These are phyloP conservation scores for Komagataella pseudopastoris DNA, from an alignment of 805 yeast genomes.

Conservation along the genomic window DNA sequence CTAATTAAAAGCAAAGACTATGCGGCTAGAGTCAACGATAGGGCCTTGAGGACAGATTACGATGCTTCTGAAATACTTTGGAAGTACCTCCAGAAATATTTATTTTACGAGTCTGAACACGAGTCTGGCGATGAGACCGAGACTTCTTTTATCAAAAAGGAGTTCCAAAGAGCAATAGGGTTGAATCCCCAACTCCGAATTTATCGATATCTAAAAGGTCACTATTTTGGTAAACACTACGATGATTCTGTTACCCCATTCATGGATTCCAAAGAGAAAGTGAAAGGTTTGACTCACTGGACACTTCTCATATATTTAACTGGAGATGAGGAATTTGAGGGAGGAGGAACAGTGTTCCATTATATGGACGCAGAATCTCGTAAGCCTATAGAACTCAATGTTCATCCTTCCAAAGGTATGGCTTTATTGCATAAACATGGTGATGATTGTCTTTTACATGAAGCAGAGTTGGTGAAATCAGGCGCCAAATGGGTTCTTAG, in stretches of 20 bases:
- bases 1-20: conserved; percentile 32
- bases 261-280: conserved; percentile 8
- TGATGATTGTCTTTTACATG: conserved; percentile 47
- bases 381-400: conserved; percentile 7
- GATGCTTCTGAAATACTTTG: conserved; percentile 25
- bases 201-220: conserved; percentile 42
- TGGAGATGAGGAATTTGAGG: conserved; percentile 39
- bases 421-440: conserved; percentile 56
- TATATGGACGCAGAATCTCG: conserved; percentile 10
- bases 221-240: conserved; percentile 46
- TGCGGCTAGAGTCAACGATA: conserved; percentile 45
- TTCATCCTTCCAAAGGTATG: conserved; percentile 39
- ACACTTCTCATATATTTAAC: conserved; percentile 43
- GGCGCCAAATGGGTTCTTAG: conserved; percentile 55
- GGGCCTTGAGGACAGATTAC: conserved; percentile 26
- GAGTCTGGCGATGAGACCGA: conserved; percentile 12
- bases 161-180: conserved; percentile 27
- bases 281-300: conserved; percentile 37
- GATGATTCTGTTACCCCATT: conserved; percentile 37
- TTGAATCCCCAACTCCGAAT: conserved; percentile 42
- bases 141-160: conserved; percentile 10
- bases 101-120: conserved; percentile 16
- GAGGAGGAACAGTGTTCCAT: conserved; percentile 49
- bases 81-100: conserved; percentile 20
- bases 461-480: conserved; percentile 32